A percentile compares a stretch with the other conserved stretches of the same genome.
These are phyloP conservation scores for Crassisporium funariophilum DNA, from an alignment of 768 basidiomycete species.

Conservation along the genomic window DNA sequence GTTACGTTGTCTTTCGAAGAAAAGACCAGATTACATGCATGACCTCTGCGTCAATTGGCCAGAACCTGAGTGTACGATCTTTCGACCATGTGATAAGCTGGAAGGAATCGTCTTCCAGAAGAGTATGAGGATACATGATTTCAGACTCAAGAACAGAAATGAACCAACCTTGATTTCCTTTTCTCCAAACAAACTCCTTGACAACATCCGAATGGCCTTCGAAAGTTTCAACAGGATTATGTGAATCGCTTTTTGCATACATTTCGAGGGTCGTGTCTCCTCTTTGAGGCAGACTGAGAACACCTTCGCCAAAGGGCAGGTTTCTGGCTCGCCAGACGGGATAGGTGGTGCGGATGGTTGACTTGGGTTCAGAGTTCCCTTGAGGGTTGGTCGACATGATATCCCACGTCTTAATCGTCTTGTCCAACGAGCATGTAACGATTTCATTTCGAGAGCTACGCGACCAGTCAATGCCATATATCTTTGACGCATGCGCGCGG, in stretches of 20 bases:
- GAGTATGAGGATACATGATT: not conserved
- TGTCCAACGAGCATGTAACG: conserved; percentile 94
- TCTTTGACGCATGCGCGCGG: conserved; percentile 84
- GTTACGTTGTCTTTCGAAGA: not conserved
- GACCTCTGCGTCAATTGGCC: conserved; percentile 76
- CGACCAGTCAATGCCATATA: conserved; percentile 98
- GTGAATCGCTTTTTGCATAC: conserved; percentile 52
- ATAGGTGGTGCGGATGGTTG: conserved; percentile 71
- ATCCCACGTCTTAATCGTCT: conserved; percentile 89
- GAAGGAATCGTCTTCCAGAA: conserved; percentile 46
- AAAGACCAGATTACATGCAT: conserved; percentile 55
- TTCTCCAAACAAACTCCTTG: conserved; percentile 97
- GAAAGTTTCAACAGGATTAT: conserved; percentile 68
- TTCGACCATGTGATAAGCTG: conserved; percentile 77
- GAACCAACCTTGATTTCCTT: conserved; percentile 52
- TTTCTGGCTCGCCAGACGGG: conserved; percentile 95
- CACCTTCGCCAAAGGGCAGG: conserved; percentile 88
- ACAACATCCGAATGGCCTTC: conserved; percentile 93
- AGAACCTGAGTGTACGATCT: conserved; percentile 88
- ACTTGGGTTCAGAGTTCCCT: conserved; percentile 38
- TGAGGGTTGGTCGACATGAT: conserved; percentile 35
- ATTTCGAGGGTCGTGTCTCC: conserved; percentile 84
- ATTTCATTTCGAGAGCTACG: conserved; percentile 73
- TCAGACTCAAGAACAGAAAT: not conserved
- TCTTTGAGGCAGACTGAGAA: conserved; percentile 86